Evolutionary conservation across 768 basidiomycete species (phyloP), one percentile per base, ranked within the genome.

Genomic region (Serendipita sp.): DNA sequence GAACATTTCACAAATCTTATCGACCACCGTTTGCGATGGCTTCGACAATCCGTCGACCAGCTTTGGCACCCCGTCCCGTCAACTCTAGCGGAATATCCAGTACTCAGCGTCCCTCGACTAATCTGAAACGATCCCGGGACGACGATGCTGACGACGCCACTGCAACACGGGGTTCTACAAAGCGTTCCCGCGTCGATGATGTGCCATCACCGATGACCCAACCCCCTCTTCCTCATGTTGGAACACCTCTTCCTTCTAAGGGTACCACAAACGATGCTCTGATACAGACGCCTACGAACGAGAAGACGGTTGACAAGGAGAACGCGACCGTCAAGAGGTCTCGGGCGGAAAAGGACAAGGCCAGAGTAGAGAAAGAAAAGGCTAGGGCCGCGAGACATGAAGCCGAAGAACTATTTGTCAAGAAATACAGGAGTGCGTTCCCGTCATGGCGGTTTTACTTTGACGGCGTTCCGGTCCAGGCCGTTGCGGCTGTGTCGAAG

Each of bases 391-490:
- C 10, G 16, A 60, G 34, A n/a, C 27, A 6, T 8, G 55, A 23
- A 6, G 55, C 55, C 10, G 55, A 84, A 66, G 76, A 77, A 3
- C 86, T 89, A 68, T 98, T 91, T 76, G 83, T 81, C 70, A 74
- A 82, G 55, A 96, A 92, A 76, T 97, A 92, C 74, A 81, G 79
- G 63, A 82, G 82, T 62, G 88, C 88, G 23, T 96, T 98, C 75
- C 91, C 91, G 1, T 75, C 74, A 29, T 91, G 86, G 78, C 81
- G 78, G 16, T 95, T 98, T 73, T 87, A 91, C 73, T 87, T 97
- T 71, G 92, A 96, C 71, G 71, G 75, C 40, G 74, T 82, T 65
- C 79, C 82, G 68, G 74, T 76, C 60, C 73, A 75, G 18, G 75
- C 79, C 43, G 69, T 68, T 29, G 73, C 75, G 18, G 68, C 72